phyloP scores from a whole-genome alignment of 2,329 filamentous ascomycete species.

The Colletotrichum plurivorum region DNA sequence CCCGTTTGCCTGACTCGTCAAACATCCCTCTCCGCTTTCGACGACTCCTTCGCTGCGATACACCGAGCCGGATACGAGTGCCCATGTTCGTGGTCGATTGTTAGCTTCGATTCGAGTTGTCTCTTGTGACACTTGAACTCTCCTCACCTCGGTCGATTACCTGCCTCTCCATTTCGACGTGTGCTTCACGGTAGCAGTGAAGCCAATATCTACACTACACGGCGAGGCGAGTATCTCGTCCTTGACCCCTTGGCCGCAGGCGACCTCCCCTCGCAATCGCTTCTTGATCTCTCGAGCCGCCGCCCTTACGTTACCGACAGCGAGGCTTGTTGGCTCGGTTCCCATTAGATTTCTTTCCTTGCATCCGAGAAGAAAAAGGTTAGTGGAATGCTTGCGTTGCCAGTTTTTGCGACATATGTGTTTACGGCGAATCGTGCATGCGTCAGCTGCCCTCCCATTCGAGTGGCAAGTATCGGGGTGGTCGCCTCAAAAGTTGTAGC shows the following conservation, averaged over 20 bases:
- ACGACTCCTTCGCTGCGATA: conserved; percentile 24
- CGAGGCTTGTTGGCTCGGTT: conserved; percentile 36
- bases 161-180: conserved; percentile 41
- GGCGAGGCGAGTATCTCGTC: conserved; percentile 55
- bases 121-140: conserved; percentile 50
- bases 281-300: conserved; percentile 47
- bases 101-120: conserved; percentile 51
- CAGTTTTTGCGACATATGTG: not conserved
- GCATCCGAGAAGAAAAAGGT: conserved; percentile 33
- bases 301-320: conserved; percentile 27
- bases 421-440: not conserved
- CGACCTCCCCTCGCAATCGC: conserved; percentile 65
- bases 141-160: conserved; percentile 40
- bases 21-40: conserved; percentile 7
- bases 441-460: not conserved
- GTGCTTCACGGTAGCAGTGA: conserved; percentile 64
- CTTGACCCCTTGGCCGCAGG: conserved; percentile 65
- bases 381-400: conserved; percentile 10
- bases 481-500: not conserved
- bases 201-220: conserved; percentile 52
- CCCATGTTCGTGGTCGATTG: conserved; percentile 50
- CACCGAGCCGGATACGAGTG: conserved; percentile 33
- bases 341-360: conserved; percentile 25
- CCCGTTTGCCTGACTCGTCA: conserved; percentile 23
- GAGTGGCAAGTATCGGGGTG: not conserved